Evolutionary conservation across 257 asterid genomes (phyloP).

Genomic region (Przewalskia tangutica): DNA sequence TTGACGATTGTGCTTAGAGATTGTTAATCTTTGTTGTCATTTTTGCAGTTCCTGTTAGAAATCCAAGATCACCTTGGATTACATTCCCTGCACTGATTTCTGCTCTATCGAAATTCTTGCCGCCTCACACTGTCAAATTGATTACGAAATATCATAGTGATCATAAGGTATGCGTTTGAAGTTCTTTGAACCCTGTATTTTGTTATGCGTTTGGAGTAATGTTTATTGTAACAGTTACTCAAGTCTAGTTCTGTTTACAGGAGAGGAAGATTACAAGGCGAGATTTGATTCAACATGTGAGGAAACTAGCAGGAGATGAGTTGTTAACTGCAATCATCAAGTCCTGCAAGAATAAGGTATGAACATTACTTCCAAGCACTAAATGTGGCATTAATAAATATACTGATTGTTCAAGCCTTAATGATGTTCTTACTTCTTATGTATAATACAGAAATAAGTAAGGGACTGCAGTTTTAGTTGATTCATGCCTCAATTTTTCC

Average conservation of each 20-base stretch:
- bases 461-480: background rate
- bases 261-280: slow-evolving; percentile 18
- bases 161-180: slow-evolving; percentile 8
- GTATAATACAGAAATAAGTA: background rate
- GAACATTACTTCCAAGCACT: too few species aligned
- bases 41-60: background rate
- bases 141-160: slow-evolving; percentile 17
- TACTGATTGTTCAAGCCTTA: background rate
- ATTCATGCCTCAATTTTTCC: background rate
- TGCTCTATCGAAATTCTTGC: slow-evolving; percentile 18
- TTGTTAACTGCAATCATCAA: slow-evolving; percentile 18
- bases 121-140: slow-evolving; percentile 11
- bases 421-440: background rate
- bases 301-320: slow-evolving; percentile 25
- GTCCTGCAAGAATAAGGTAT: slow-evolving; percentile 23
- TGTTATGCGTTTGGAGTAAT: background rate
- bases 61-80: slow-evolving; percentile 32
- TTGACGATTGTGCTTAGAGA: background rate
- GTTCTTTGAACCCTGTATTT: background rate
- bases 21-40: background rate
- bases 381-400: background rate
- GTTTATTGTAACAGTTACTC: background rate
- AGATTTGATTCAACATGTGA: slow-evolving; percentile 19
- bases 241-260: background rate
- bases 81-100: slow-evolving; percentile 21